phyloP scores from a whole-genome alignment of 805 yeast genomes.

The Candida oleophila region DNA sequence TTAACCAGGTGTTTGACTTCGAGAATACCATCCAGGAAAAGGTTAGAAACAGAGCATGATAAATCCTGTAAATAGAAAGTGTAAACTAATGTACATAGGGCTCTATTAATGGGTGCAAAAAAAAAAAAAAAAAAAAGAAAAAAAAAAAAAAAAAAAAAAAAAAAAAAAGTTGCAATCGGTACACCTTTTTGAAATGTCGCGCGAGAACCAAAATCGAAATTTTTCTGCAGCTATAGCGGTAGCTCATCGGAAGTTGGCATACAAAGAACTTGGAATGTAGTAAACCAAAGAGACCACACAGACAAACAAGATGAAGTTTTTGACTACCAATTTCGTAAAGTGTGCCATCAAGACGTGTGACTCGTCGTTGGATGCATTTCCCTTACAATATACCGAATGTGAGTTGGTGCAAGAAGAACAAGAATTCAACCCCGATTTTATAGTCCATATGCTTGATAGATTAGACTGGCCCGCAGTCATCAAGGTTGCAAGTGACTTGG shows the following conservation, averaged over 20 bases:
- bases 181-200: not conserved
- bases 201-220: not conserved
- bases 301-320: constrained; percentile 67
- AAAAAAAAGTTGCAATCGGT: not conserved
- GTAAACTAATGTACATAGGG: not conserved
- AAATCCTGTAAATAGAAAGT: not conserved
- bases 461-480: constrained; percentile 87
- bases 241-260: not conserved
- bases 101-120: not conserved
- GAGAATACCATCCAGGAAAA: constrained; percentile 5
- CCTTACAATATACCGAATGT: constrained; percentile 67
- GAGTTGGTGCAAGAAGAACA: constrained; percentile 72
- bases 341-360: constrained; percentile 88
- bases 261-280: too few species aligned
- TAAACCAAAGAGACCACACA: too few species aligned
- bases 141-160: too few species aligned
- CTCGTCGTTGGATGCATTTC: constrained; percentile 72
- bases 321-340: constrained; percentile 94
- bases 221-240: not conserved
- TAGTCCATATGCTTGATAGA: constrained; percentile 72
- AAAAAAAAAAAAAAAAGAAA: too few species aligned
- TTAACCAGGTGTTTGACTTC: constrained; percentile 18
- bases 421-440: constrained; percentile 81
- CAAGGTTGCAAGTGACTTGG: constrained; percentile 69
- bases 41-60: not conserved